Base-by-base conservation (phyloP, 1,284 basidiomycete genomes). In the Trichosporon faecale region DNA sequence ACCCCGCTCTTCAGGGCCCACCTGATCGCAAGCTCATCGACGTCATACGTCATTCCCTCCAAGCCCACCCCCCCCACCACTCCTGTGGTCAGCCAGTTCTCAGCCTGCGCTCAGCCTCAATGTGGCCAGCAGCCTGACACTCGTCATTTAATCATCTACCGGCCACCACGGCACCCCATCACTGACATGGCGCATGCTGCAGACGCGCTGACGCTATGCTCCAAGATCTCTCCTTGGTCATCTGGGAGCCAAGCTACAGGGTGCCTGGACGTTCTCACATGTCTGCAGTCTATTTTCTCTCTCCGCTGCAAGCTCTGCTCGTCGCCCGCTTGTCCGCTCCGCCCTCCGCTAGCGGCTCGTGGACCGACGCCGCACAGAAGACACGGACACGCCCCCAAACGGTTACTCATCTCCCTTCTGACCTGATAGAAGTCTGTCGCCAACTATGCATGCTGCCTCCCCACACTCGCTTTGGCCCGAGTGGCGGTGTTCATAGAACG, bases 31-130 rank as follows among this genome's bases (percentile, higher is more conserved):
- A 29, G 6, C 29, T 61, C 27, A 33, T 12, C 18, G 29, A n/a
- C 3, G 27, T n/a, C 57, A 31, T 61, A 61, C 57, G 57, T 61
- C 57, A 61, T 61, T 29, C 57, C 57, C 57, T n/a, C 57, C 57
- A 31, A 29, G 27, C 29, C 57, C 57, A n/a, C 52, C 9, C 6
- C 14, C 21, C 21, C 23, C 5, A 3, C 14, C 21, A 6, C 11
- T 31, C 27, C 5, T 61, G 7, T 21, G n/a, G n/a, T n/a, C 35
- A 37, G 11, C 9, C 9, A 16, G 12, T 29, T 29, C 55, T 8
- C 55, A 60, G 49, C 49, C 55, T 29, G 55, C 55, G 57, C 57
- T 31, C 57, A 29, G 29, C 27, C 55, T 16, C 55, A 60, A 16
- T 31, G 27, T 18, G 2, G 29, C 8, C 49, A 37, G 6, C 49